These are phyloP conservation scores for Pseudocercospora eumusae DNA, from an alignment of 2,329 filamentous ascomycete genomes.

Conservation along the genomic window DNA sequence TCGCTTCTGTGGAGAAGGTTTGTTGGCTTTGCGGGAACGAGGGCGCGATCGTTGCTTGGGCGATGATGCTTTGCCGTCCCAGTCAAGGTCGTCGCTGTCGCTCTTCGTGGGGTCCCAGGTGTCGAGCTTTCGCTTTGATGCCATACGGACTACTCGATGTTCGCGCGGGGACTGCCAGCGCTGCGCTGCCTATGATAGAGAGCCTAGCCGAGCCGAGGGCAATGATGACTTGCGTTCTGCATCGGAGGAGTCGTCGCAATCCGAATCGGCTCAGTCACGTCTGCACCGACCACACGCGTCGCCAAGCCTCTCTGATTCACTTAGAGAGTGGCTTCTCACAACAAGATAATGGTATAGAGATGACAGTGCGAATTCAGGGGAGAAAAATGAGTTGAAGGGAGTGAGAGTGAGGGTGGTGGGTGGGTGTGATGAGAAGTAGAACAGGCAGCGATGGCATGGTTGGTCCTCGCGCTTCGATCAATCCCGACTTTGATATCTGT, in stretches of 20 bases:
- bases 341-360: not conserved
- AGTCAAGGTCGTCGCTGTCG: slow-evolving; percentile 44
- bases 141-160: slow-evolving; percentile 14
- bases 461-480: not conserved
- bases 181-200: too few relatives aligned
- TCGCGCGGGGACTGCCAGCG: slow-evolving; percentile 7
- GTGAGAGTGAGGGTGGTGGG: not conserved
- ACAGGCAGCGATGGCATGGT: slow-evolving; percentile 6
- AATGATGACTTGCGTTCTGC: not conserved
- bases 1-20: slow-evolving; percentile 29
- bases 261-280: not conserved
- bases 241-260: slow-evolving; percentile 1
- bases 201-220: not conserved
- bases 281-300: not conserved
- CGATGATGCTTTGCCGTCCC: slow-evolving; percentile 30
- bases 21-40: slow-evolving; percentile 33
- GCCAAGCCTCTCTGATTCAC: not conserved
- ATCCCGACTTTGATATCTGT: slow-evolving; percentile 7
- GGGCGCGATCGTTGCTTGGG: slow-evolving; percentile 28
- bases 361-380: not conserved
- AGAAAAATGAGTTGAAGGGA: not conserved
- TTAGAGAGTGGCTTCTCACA: not conserved
- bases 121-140: slow-evolving; percentile 43
- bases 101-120: slow-evolving; percentile 41
- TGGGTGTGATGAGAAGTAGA: not conserved